Evolutionary conservation across 176 grass and related monocot species (phyloP).

Genomic region (Coix lacrymajobi): DNA sequence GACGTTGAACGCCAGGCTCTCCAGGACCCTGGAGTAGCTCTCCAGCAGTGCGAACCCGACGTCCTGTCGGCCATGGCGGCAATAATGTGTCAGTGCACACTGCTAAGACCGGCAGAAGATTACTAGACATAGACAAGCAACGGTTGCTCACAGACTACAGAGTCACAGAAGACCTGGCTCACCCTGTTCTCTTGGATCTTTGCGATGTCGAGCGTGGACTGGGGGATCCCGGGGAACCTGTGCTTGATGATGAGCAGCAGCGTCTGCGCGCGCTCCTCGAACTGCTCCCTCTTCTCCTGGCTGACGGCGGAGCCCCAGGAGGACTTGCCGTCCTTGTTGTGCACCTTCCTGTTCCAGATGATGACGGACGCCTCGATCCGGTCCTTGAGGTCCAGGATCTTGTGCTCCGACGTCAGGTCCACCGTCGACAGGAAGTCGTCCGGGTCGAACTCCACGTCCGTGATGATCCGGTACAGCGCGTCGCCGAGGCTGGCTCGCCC

Average conservation of each 20-base stretch:
- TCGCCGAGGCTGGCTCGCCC: slow-evolving; percentile 87
- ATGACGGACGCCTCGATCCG: slow-evolving; percentile 93
- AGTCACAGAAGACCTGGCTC: no score
- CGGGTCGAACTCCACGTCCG: slow-evolving; percentile 83
- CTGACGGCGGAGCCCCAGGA: slow-evolving; percentile 75
- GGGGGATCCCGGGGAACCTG: slow-evolving; percentile 85
- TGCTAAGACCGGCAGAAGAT: neutral
- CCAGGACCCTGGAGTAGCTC: slow-evolving; percentile 92
- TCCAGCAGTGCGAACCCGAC: slow-evolving; percentile 82
- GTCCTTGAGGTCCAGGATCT: slow-evolving; percentile 96
- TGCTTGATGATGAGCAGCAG: slow-evolving; percentile 92
- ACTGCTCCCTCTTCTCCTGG: slow-evolving; percentile 94
- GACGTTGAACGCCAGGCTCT: slow-evolving; percentile 88
- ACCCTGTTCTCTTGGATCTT: slow-evolving; percentile 97
- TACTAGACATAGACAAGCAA: no score
- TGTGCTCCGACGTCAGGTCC: slow-evolving; percentile 92
- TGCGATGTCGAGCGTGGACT: slow-evolving; percentile 81
- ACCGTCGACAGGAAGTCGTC: slow-evolving; percentile 74
- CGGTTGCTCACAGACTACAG: slow-evolving; percentile 37
- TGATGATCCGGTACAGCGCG: slow-evolving; percentile 79
- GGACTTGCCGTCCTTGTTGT: slow-evolving; percentile 89
- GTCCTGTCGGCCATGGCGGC: slow-evolving; percentile 33
- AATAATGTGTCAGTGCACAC: neutral
- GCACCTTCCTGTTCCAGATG: slow-evolving; percentile 99
- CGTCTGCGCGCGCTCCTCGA: slow-evolving; percentile 94